Conservation (phyloP, 179 eudicot genomes). For the Dionaea muscipula region DNA sequence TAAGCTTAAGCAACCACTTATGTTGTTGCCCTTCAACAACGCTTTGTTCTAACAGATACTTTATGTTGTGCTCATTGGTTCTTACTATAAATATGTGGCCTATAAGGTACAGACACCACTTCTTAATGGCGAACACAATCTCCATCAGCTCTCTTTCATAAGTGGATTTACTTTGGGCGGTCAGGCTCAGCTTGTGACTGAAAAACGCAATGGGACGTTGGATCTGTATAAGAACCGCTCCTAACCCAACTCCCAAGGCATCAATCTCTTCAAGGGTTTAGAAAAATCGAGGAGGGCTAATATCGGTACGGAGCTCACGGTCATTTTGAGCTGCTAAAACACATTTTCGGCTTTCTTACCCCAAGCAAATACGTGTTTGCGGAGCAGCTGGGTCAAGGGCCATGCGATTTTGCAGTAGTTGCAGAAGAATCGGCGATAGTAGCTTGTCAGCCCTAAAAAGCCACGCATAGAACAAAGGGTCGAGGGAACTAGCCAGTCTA, state of each 20-base stretch:
- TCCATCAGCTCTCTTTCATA: background rate
- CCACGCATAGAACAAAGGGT: background rate
- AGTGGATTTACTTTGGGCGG: background rate
- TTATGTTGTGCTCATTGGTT: background rate
- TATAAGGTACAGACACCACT: background rate
- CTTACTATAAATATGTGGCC: background rate
- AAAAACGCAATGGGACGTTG: background rate
- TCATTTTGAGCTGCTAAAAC: background rate
- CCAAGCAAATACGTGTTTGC: background rate
- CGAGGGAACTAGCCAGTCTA: background rate
- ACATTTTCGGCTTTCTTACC: background rate
- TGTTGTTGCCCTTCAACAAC: background rate
- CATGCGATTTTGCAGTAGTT: background rate
- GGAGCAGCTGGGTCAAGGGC: background rate
- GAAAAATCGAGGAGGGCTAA: background rate
- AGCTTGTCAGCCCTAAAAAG: background rate
- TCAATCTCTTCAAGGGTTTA: constrained; percentile 1
- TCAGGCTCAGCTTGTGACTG: background rate
- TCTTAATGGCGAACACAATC: background rate
- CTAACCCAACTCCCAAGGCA: background rate
- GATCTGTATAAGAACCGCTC: background rate
- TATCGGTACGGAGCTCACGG: background rate
- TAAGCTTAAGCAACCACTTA: background rate
- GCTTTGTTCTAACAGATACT: background rate
- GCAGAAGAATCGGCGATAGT: background rate